These are phyloP conservation scores for Hyaloscypha bicolor DNA, from an alignment of 495 filamentous ascomycete species.

Conservation along the genomic window DNA sequence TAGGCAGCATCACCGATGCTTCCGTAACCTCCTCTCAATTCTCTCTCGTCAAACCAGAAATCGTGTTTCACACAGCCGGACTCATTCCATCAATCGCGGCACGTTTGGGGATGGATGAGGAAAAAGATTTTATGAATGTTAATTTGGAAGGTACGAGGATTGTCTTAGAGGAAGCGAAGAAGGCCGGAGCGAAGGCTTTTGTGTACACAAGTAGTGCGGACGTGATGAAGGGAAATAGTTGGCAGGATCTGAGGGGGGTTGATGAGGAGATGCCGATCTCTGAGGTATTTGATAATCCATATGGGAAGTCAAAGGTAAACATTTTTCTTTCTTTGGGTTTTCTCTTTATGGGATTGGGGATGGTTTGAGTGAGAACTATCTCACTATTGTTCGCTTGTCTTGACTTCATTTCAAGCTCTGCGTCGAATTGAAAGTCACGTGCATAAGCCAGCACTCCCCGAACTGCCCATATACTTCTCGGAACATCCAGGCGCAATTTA, in stretches of 20 bases:
- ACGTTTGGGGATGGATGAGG: neutral
- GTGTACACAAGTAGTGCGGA: conserved; percentile 76
- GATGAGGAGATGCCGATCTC: conserved; percentile 69
- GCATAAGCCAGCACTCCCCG: neutral
- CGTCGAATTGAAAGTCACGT: neutral
- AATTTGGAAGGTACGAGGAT: conserved; percentile 73
- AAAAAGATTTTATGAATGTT: conserved; percentile 9
- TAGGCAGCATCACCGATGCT: neutral
- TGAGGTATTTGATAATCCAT: conserved; percentile 62
- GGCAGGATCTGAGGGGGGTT: conserved; percentile 65
- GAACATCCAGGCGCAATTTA: too few relatives aligned
- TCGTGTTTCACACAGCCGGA: conserved; percentile 16
- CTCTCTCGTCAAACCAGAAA: neutral
- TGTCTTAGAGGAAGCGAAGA: conserved; percentile 60
- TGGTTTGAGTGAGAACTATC: conserved; percentile 38
- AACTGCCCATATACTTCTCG: conserved; percentile 33
- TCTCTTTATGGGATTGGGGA: conserved; percentile 51
- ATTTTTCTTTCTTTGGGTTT: conserved; percentile 37
- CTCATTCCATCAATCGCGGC: neutral
- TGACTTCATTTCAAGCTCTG: conserved; percentile 49
- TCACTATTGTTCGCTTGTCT: conserved; percentile 24
- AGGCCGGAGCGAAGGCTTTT: conserved; percentile 67
- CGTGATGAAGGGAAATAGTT: conserved; percentile 60
- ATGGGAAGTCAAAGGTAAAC: conserved; percentile 63
- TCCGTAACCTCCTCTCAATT: neutral